Evolutionary conservation across 768 basidiomycete species (phyloP).

Genomic region (Lactifluus volemus): DNA sequence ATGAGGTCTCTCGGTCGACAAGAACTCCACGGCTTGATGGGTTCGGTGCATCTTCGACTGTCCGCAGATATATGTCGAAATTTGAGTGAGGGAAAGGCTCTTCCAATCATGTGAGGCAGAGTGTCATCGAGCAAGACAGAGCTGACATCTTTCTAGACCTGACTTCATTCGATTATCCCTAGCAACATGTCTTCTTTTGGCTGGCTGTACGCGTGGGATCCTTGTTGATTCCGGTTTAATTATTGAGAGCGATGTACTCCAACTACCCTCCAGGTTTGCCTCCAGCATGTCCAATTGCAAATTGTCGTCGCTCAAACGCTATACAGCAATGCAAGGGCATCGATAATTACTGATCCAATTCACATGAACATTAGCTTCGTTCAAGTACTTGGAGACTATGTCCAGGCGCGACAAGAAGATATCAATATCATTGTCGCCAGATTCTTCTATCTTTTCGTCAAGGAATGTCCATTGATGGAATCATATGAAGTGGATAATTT

Average conservation of each 20-base stretch:
- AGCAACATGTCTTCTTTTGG: constrained; percentile 51
- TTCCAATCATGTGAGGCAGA: constrained; percentile 10
- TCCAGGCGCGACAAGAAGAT: constrained; percentile 40
- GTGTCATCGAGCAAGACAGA: not conserved
- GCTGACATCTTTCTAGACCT: constrained; percentile 25
- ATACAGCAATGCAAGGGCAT: constrained; percentile 36
- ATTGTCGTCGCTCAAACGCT: not conserved
- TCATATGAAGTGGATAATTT: constrained; percentile 67
- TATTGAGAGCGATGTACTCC: constrained; percentile 36
- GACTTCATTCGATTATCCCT: constrained; percentile 55
- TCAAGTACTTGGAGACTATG: constrained; percentile 42
- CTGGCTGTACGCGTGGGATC: constrained; percentile 51
- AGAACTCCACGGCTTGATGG: constrained; percentile 44
- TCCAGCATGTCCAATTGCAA: not conserved
- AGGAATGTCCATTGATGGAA: constrained; percentile 51
- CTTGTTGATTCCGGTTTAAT: constrained; percentile 42
- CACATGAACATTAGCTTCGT: constrained; percentile 51
- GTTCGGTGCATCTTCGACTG: constrained; percentile 40
- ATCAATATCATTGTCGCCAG: constrained; percentile 47
- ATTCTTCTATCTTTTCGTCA: constrained; percentile 54
- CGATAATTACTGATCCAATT: constrained; percentile 46
- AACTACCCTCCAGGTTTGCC: constrained; percentile 50
- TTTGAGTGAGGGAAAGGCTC: constrained; percentile 26
- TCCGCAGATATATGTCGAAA: constrained; percentile 31
- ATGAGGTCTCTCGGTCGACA: constrained; percentile 49